Evolutionary conservation across 306 rosid species (phyloP).

Genomic region (Carpinus fangiana): DNA sequence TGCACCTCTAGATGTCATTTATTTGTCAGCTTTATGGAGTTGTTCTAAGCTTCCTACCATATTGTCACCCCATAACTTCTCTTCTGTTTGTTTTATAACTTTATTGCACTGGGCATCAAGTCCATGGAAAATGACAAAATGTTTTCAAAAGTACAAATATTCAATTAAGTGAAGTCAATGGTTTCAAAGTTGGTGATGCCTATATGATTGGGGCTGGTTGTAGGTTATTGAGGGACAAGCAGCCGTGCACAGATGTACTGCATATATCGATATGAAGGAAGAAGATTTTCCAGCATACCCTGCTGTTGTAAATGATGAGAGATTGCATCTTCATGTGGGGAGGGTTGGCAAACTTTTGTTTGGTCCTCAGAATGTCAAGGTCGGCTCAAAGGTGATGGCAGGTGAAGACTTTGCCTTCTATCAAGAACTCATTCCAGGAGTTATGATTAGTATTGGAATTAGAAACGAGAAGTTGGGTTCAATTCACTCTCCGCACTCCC

Average conservation of each 20-base stretch:
- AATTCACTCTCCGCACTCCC: constrained; percentile 68
- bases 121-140: neutral
- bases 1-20: neutral
- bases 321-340: constrained; percentile 52
- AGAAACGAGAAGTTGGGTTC: constrained; percentile 66
- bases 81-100: neutral
- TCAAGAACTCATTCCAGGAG: constrained; percentile 61
- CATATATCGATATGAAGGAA: constrained; percentile 41
- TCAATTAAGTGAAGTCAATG: neutral
- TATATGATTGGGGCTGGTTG: constrained; percentile 8
- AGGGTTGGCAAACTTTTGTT: constrained; percentile 62
- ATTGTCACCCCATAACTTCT: neutral
- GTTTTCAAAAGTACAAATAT: neutral
- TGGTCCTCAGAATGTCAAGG: constrained; percentile 57
- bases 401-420: constrained; percentile 70
- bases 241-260: constrained; percentile 57
- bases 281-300: constrained; percentile 33
- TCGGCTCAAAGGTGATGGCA: constrained; percentile 50
- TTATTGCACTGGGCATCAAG: neutral
- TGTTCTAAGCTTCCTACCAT: neutral
- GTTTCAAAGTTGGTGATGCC: constrained; percentile 3
- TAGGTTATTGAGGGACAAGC: constrained; percentile 76
- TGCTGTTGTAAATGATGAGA: constrained; percentile 49
- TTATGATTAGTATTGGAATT: constrained; percentile 52
- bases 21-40: neutral